Evolutionary conservation across 139 green algal genomes (phyloP).

Genomic region (Chlamydomonas eustigma): DNA sequence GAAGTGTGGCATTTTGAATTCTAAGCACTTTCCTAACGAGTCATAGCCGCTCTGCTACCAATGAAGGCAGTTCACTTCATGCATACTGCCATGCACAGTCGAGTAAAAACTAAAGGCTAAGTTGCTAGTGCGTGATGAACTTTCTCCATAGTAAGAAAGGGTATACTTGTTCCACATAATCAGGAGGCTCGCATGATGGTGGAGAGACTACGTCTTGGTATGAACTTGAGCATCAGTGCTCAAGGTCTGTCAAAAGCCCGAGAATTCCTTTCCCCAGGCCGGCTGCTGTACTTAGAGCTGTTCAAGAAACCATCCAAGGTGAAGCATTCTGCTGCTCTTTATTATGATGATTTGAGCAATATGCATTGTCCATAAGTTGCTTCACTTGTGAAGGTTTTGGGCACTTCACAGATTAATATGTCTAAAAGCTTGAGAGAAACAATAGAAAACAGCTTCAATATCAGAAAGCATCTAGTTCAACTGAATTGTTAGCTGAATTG

Average conservation of each 20-base stretch:
- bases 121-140: background rate
- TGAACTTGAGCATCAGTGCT: background rate
- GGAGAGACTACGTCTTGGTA: background rate
- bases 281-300: slow-evolving; percentile 4
- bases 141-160: background rate
- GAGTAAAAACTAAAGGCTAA: background rate
- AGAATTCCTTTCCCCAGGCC: background rate
- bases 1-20: no score
- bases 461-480: background rate
- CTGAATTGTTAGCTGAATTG: background rate
- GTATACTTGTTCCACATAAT: background rate
- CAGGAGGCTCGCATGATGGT: background rate
- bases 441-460: background rate
- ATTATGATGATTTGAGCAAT: no score
- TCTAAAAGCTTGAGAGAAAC: no score
- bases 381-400: no score
- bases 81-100: background rate
- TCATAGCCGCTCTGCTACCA: no score
- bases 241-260: background rate
- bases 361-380: no score
- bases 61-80: background rate
- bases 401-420: no score
- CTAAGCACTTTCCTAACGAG: no score
- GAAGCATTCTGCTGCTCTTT: no score
- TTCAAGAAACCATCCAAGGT: background rate